Conservation (phyloP, 2,329 filamentous ascomycete species). For the Alternaria metachromatica region DNA sequence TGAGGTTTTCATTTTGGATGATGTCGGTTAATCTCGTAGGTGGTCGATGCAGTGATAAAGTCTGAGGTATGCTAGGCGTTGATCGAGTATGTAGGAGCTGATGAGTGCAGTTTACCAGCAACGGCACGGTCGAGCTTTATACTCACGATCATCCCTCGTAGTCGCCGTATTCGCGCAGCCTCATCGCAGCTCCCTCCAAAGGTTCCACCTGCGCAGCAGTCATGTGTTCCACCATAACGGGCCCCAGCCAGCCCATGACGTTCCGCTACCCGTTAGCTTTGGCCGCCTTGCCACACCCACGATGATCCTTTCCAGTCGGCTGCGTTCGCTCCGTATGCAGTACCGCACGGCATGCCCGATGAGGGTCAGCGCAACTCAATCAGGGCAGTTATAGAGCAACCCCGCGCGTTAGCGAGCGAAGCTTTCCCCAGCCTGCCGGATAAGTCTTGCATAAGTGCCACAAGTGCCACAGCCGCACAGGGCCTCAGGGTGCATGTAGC, state of each 20-base stretch:
- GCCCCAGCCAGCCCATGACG: constrained; percentile 12
- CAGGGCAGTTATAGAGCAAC: constrained; percentile 25
- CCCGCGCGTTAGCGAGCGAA: constrained; percentile 19
- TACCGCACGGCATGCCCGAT: constrained; percentile 8
- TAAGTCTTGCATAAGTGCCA: constrained; percentile 17
- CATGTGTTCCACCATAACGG: constrained; percentile 17
- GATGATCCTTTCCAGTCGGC: neutral
- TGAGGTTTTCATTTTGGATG: constrained; percentile 28
- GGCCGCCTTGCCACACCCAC: constrained; percentile 12
- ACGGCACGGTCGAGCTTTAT: constrained; percentile 14
- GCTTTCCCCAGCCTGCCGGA: constrained; percentile 10
- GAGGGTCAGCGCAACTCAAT: constrained; percentile 7
- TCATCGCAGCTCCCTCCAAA: constrained; percentile 5
- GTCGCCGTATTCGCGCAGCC: constrained; percentile 5
- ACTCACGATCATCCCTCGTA: neutral
- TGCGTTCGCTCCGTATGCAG: constrained; percentile 11
- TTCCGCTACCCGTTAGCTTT: constrained; percentile 12
- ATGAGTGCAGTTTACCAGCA: neutral
- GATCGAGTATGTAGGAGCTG: neutral
- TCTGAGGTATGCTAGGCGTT: neutral
- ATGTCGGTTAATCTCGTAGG: neutral
- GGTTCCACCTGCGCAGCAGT: constrained; percentile 16
- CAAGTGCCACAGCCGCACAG: constrained; percentile 7
- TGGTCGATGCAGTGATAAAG: neutral
- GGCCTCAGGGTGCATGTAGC: constrained; percentile 8